phyloP scores from a whole-genome alignment of 495 filamentous ascomycete species.

The Xylaria scruposa region DNA sequence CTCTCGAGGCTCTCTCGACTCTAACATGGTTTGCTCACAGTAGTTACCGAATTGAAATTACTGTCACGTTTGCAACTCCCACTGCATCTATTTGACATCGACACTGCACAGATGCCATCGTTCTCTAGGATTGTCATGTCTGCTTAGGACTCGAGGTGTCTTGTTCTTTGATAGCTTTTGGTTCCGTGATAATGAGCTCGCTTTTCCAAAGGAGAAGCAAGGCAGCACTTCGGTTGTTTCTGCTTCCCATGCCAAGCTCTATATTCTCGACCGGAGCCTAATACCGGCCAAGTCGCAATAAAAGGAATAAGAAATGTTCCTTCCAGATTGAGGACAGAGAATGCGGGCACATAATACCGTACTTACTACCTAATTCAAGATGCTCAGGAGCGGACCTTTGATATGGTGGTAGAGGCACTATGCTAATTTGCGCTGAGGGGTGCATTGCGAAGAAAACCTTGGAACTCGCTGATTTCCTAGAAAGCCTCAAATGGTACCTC shows the following conservation, averaged over 20 bases:
- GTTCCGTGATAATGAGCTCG: not conserved
- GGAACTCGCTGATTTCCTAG: no score
- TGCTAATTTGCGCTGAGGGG: no score
- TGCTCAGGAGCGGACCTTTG: not conserved
- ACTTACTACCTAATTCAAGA: not conserved
- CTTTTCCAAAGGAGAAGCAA: not conserved
- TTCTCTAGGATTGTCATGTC: not conserved
- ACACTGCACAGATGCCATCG: not conserved
- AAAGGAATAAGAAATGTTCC: not conserved
- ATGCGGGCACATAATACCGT: not conserved
- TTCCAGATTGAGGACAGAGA: not conserved
- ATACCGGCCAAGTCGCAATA: not conserved
- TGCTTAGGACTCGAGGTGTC: not conserved
- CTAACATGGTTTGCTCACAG: not conserved
- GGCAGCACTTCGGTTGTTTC: not conserved
- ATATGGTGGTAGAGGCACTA: no score
- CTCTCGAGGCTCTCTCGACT: not conserved
- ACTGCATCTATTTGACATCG: not conserved
- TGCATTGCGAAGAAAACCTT: no score
- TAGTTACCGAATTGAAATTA: not conserved
- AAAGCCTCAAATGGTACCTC: no score
- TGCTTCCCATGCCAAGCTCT: not conserved
- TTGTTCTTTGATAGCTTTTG: not conserved
- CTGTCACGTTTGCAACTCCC: not conserved
- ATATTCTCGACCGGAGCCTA: not conserved